These are phyloP conservation scores for Datura wrightii DNA, from an alignment of 257 asterid genomes.

Conservation along the genomic window DNA sequence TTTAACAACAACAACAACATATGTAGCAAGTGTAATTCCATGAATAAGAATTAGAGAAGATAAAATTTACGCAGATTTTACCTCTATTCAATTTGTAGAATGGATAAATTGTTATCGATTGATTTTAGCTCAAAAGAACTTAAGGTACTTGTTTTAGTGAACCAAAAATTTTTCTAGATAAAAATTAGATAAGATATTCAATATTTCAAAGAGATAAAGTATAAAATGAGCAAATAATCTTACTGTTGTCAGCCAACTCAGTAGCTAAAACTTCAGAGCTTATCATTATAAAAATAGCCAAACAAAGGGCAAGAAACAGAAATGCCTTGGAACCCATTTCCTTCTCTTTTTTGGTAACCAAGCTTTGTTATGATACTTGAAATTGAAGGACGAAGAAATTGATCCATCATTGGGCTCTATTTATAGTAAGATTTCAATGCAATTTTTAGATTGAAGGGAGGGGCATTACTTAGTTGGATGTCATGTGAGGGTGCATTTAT, in stretches of 20 bases:
- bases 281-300: neutral
- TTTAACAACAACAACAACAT: too few species aligned
- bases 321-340: constrained; percentile 25
- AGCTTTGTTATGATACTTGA: neutral
- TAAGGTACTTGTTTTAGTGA: neutral
- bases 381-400: neutral
- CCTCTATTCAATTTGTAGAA: too few species aligned
- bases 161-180: neutral
- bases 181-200: neutral
- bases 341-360: neutral
- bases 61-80: too few species aligned
- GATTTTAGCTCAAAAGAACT: too few species aligned
- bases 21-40: too few species aligned
- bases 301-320: neutral
- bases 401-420: neutral
- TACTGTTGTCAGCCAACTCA: constrained; percentile 17
- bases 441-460: neutral
- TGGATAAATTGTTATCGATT: too few species aligned
- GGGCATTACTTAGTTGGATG: neutral
- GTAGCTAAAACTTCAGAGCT: neutral
- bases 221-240: neutral
- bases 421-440: neutral
- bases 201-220: neutral
- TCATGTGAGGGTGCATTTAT: neutral
- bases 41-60: too few species aligned